Evolutionary conservation across 2,329 filamentous ascomycete genomes (phyloP).

Genomic region (Chaetomium sp.): DNA sequence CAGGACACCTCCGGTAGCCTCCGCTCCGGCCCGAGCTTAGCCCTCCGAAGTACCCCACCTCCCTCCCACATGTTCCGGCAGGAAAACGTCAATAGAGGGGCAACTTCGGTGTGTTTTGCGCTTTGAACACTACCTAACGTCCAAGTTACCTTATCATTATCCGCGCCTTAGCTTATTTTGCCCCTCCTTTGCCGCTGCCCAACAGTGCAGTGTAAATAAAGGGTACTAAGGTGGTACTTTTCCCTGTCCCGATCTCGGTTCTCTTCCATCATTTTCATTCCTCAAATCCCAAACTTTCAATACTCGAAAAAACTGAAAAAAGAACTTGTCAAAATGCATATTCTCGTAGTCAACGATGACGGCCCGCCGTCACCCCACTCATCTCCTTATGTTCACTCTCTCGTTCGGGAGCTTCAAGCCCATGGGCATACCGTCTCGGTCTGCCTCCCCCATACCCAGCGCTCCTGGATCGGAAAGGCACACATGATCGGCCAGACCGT

Average conservation of each 20-base stretch:
- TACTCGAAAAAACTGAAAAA: not conserved
- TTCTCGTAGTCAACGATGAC: conserved; percentile 76
- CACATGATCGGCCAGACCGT: conserved; percentile 91
- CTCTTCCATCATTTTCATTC: not conserved
- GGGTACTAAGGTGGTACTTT: not conserved
- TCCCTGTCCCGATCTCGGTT: not conserved
- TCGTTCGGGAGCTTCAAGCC: conserved; percentile 69
- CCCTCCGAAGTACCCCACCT: conserved; percentile 16
- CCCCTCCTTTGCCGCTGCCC: conserved; percentile 19
- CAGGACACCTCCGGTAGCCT: not conserved
- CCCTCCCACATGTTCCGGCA: conserved; percentile 12
- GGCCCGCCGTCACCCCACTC: conserved; percentile 76
- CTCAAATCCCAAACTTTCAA: not conserved
- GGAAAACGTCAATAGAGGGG: conserved; percentile 30
- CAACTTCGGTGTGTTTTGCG: conserved; percentile 21
- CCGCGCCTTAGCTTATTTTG: conserved; percentile 2
- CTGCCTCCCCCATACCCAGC: conserved; percentile 84
- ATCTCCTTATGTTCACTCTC: conserved; percentile 77
- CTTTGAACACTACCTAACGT: not conserved
- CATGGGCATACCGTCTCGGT: conserved; percentile 89
- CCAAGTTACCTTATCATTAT: not conserved
- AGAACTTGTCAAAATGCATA: conserved; percentile 53
- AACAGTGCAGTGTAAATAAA: conserved; percentile 12
- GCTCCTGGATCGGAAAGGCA: conserved; percentile 98
- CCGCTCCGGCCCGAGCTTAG: conserved; percentile 10